Conservation (phyloP, 495 filamentous ascomycete genomes). For the Xylaria scruposa region DNA sequence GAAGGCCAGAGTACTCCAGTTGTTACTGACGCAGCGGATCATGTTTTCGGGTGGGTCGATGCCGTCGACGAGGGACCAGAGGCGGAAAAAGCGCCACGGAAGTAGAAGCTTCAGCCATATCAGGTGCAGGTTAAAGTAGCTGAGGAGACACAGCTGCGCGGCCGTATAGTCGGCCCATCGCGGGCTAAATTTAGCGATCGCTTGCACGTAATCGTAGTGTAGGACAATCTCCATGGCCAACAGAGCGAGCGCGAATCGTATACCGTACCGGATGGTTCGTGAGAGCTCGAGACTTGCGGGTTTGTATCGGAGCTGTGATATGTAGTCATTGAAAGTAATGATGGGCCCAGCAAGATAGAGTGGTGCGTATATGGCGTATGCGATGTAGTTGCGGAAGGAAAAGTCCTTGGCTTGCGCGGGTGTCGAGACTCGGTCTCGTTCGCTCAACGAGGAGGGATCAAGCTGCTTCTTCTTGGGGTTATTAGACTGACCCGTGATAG, state of each 20-base stretch:
- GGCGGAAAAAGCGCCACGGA: conserved; percentile 96
- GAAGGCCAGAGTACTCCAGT: conserved; percentile 90
- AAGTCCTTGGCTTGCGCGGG: conserved; percentile 75
- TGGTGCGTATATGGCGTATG: conserved; percentile 88
- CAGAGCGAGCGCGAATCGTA: conserved; percentile 81
- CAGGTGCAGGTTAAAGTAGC: conserved; percentile 95
- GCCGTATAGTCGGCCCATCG: conserved; percentile 85
- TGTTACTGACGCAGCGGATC: conserved; percentile 95
- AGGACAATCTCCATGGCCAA: conserved; percentile 94
- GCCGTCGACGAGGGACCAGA: conserved; percentile 89
- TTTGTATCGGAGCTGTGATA: conserved; percentile 78
- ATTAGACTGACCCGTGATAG: conserved; percentile 56
- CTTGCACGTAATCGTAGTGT: conserved; percentile 92
- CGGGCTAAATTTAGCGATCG: conserved; percentile 83
- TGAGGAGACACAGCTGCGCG: conserved; percentile 86
- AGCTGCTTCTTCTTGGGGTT: conserved; percentile 95
- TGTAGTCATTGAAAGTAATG: conserved; percentile 97
- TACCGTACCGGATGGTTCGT: conserved; percentile 76
- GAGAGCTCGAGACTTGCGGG: conserved; percentile 67
- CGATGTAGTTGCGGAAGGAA: conserved; percentile 82
- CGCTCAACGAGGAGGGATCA: conserved; percentile 82
- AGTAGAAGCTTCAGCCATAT: conserved; percentile 98
- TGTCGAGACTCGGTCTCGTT: conserved; percentile 80
- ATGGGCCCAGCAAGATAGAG: conserved; percentile 94
- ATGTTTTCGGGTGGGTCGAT: conserved; percentile 98